Base-by-base conservation (phyloP, 768 basidiomycete genomes). In the Solioccasus polychromus region DNA sequence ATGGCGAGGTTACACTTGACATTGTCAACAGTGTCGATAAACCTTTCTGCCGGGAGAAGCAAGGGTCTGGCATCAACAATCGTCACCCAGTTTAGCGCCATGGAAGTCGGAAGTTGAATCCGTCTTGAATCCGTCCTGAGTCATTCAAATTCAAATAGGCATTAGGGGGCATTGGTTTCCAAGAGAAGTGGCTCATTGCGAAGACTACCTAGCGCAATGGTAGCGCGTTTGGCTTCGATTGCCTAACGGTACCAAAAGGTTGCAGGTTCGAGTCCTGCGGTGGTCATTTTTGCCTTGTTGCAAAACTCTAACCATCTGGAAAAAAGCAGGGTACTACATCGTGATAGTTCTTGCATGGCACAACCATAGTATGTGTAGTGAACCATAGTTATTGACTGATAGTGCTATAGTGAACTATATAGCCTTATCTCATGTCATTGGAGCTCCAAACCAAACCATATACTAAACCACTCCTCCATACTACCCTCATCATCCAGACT, bases 261-360 rank as follows among this genome's bases (percentile, higher is more conserved):
- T 89, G 87, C 86, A 89, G 87, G 88, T 89, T 89, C 87, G 85
- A 89, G 85, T 86, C 87, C 87, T 88, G 87, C 85, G 82, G 85
- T 85, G 82, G 80, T 87, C 85, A 86, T 42, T 68, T 64, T 59
- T 28, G 8, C 28, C 23, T n/a, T n/a, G n/a, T n/a, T n/a, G n/a
- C n/a, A n/a, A n/a, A n/a, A n/a, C n/a, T n/a, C n/a, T n/a, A n/a
- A n/a, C n/a, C n/a, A n/a, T n/a, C n/a, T n/a, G n/a, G n/a, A n/a
- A n/a, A n/a, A n/a, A n/a, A n/a, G n/a, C n/a, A n/a, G n/a, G n/a
- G n/a, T n/a, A n/a, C n/a, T n/a, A n/a, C n/a, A n/a, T n/a, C n/a
- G n/a, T n/a, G n/a, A n/a, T n/a, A n/a, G n/a, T n/a, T n/a, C n/a
- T n/a, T n/a, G n/a, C n/a, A n/a, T n/a, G n/a, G n/a, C n/a, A n/a